Conservation (phyloP, 345 rosid genomes). For the Adansonia digitata region DNA sequence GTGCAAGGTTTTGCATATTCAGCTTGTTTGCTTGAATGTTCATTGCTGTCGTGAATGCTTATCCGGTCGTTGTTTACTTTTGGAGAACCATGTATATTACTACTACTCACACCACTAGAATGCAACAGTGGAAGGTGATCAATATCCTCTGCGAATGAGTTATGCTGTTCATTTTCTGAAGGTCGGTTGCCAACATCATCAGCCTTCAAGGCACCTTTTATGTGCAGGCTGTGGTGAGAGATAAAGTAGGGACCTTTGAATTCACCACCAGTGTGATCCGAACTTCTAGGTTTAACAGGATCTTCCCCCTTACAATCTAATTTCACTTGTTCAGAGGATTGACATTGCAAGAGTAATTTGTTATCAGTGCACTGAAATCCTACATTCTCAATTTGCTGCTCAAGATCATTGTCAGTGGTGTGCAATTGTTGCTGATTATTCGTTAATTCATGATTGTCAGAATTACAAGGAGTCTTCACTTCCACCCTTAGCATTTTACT, state of each 20-base stretch:
- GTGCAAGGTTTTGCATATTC: constrained; percentile 19
- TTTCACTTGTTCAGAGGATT: constrained; percentile 14
- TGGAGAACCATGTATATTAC: constrained; percentile 5
- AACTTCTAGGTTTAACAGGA: constrained; percentile 6
- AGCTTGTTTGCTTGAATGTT: constrained; percentile 16
- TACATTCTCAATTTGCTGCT: constrained; percentile 22
- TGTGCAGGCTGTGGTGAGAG: constrained; percentile 13
- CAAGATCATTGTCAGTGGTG: constrained; percentile 20
- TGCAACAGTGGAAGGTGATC: constrained; percentile 16
- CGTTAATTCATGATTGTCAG: constrained; percentile 22
- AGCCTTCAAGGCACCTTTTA: constrained; percentile 16
- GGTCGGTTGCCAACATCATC: constrained; percentile 11
- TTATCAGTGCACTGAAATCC: constrained; percentile 21
- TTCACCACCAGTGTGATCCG: constrained; percentile 12
- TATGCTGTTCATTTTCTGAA: constrained; percentile 1
- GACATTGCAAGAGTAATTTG: constrained; percentile 18
- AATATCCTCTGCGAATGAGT: constrained; percentile 1
- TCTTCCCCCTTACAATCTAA: constrained; percentile 16
- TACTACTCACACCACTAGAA: constrained; percentile 5
- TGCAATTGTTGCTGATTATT: constrained; percentile 28
- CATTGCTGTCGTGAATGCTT: constrained; percentile 12
- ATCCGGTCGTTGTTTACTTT: constrained; percentile 10
- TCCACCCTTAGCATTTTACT: constrained; percentile 21
- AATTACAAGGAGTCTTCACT: constrained; percentile 15
- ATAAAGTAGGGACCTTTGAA: constrained; percentile 8